Base-by-base conservation (phyloP, 192 early-diverging fungal species). In the Backusella luteola region DNA sequence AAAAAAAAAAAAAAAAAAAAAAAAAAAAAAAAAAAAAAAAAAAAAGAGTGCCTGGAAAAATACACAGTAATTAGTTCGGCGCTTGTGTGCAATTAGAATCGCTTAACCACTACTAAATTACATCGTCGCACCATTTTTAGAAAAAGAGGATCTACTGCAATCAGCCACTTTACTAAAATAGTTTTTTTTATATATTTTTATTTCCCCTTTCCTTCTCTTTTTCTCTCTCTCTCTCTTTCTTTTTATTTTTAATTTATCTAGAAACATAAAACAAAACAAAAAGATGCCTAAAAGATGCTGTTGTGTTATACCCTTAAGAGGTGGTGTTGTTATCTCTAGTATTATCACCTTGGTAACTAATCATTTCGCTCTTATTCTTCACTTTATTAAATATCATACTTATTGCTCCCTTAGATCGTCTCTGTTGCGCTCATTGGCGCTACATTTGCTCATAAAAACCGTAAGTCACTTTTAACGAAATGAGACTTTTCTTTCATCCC, bases 361-460 rank as follows among this genome's bases (percentile, higher is more conserved):
- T 76, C 26, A 11, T 14, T 44, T 44, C 15, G 15, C 15, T 44
- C 42, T 44, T 44, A 14, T 44, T 44, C 6, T 44, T 17, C 38
- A 5, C 0, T 44, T 32, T 32, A 32, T 32, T 17, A 5, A 44
- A 17, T 39, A 39, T 39, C 11, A 17, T 44, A 49, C 46, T 49
- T n/a, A 49, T 44, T 44, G 42, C 3, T 4, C 35, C 39, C 29
- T 14, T 71, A 81, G 79, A 52, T 73, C 4, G 79, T 77, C 23
- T 59, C 79, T 39, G 41, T 73, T 52, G 39, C 41, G 11, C 66
- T 81, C 11, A 34, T 81, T 7, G 68, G 41, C 15, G 53, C 59
- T 6, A 81, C 79, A 23, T 74, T 81, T 68, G 67, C 72, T 70
- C 71, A 81, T 44, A 81, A 81, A 49, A 81, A 81, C 34, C 79